These are phyloP conservation scores for Penicillium vulpinum DNA, from an alignment of 2,329 filamentous ascomycete species.

Conservation along the genomic window DNA sequence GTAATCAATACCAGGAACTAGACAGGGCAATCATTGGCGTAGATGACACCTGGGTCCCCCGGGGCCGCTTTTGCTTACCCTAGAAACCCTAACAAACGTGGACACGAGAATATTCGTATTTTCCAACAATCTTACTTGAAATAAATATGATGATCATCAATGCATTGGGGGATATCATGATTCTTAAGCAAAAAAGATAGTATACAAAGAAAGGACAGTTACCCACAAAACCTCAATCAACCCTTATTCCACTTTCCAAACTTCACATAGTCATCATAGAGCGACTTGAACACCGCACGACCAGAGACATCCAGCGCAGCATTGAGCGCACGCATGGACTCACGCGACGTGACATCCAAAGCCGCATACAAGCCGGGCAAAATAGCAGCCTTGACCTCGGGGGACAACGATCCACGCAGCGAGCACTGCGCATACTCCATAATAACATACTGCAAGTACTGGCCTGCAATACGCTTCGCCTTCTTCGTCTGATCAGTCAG, in stretches of 20 bases:
- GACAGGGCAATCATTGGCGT: neutral
- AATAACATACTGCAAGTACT: conserved; percentile 59
- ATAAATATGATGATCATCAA: conserved; percentile 17
- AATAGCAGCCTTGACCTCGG: conserved; percentile 55
- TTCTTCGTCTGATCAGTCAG: conserved; percentile 62
- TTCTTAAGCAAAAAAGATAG: conserved; percentile 19
- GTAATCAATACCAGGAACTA: neutral
- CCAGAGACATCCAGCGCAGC: conserved; percentile 53
- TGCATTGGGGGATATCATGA: conserved; percentile 31
- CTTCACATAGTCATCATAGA: conserved; percentile 55
- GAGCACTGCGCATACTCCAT: conserved; percentile 58
- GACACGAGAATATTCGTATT: neutral
- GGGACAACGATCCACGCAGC: conserved; percentile 51
- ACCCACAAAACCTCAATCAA: conserved; percentile 22
- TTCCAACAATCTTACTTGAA: neutral
- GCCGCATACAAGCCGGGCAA: conserved; percentile 54
- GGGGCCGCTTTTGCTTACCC: neutral
- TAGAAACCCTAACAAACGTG: neutral
- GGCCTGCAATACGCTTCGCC: conserved; percentile 57
- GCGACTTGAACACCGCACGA: conserved; percentile 53
- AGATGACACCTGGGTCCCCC: neutral
- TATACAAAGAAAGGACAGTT: conserved; percentile 18
- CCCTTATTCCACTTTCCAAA: conserved; percentile 52
- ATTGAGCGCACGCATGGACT: conserved; percentile 54
- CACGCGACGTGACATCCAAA: conserved; percentile 54